Percentiles rank a stretch among this genome's conserved stretches.
phyloP scores from a whole-genome alignment of 1,139 yeast genomes.

The Debaryomycetaceae sp. region DNA sequence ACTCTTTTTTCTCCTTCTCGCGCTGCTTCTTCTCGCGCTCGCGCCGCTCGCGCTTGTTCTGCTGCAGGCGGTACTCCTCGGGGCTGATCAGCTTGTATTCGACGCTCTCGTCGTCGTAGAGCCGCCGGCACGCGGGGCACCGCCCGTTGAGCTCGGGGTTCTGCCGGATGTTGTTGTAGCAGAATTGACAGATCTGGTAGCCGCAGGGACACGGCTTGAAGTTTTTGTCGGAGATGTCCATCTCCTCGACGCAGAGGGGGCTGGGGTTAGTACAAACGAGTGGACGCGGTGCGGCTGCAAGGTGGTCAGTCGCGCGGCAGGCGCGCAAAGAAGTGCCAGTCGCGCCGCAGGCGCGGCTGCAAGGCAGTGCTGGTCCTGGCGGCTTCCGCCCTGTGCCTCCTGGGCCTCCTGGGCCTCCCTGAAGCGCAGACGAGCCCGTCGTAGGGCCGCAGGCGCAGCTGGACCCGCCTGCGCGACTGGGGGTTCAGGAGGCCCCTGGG shows the following conservation, averaged over 20 bases:
- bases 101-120: conserved; percentile 88
- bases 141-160: conserved; percentile 93
- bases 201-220: conserved; percentile 99
- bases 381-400: too few species aligned
- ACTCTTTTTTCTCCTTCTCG: conserved; percentile 90
- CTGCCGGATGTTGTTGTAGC: conserved; percentile 93
- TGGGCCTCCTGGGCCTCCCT: too few species aligned
- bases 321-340: too few species aligned
- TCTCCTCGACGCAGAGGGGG: conserved; percentile 95
- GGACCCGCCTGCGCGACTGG: too few species aligned
- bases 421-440: too few species aligned
- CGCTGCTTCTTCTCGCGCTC: conserved; percentile 84
- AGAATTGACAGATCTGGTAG: conserved; percentile 95
- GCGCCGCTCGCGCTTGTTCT: conserved; percentile 71
- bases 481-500: too few species aligned
- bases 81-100: conserved; percentile 79
- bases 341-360: too few species aligned
- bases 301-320: too few species aligned
- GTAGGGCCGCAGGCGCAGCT: too few species aligned
- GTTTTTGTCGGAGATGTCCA: conserved; percentile 93
- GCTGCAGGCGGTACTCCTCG: conserved; percentile 80
- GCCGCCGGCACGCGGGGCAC: conserved; percentile 96
- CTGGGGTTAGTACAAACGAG: conserved; percentile 32
- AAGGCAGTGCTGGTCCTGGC: too few species aligned
- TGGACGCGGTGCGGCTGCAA: too few species aligned